These are phyloP conservation scores for Moringa oleifera DNA, from an alignment of 345 rosid genomes.

Conservation along the genomic window DNA sequence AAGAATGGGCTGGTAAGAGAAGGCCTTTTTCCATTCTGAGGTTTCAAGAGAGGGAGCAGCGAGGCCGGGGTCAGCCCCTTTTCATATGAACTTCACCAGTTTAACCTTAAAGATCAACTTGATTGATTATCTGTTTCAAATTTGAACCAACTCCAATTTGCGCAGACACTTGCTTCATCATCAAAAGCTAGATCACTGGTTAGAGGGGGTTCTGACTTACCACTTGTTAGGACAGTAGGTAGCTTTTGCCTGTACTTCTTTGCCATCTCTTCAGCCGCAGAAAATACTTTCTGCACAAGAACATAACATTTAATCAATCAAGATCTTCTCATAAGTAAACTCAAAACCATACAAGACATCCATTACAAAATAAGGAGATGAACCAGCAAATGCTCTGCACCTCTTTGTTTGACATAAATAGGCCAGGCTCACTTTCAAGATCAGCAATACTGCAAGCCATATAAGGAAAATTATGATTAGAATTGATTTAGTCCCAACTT, in stretches of 20 bases:
- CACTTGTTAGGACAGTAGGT: constrained; percentile 20
- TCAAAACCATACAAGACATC: background rate
- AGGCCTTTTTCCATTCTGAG: background rate
- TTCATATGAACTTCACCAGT: background rate
- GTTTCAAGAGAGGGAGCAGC: background rate
- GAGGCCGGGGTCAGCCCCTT: background rate
- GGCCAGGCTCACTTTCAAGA: constrained; percentile 88
- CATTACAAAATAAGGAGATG: background rate
- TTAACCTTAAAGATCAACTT: constrained; percentile 10
- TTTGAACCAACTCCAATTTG: constrained; percentile 93
- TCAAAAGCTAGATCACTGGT: constrained; percentile 33
- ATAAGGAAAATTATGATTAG: constrained; percentile 7
- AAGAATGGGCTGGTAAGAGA: constrained; percentile 1
- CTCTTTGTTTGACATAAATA: constrained; percentile 72
- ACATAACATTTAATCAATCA: constrained; percentile 7
- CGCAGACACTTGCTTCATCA: constrained; percentile 48
- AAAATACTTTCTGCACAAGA: constrained; percentile 54
- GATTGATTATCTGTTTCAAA: constrained; percentile 42
- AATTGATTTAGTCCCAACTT: background rate
- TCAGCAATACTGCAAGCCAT: constrained; percentile 57
- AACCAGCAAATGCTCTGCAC: constrained; percentile 21
- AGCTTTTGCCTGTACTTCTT: constrained; percentile 63
- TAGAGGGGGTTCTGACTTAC: constrained; percentile 27
- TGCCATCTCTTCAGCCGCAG: constrained; percentile 88
- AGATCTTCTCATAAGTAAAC: background rate